Evolutionary conservation across 148 eudicot genomes (phyloP).

Genomic region (Rhododendron williamsianum): DNA sequence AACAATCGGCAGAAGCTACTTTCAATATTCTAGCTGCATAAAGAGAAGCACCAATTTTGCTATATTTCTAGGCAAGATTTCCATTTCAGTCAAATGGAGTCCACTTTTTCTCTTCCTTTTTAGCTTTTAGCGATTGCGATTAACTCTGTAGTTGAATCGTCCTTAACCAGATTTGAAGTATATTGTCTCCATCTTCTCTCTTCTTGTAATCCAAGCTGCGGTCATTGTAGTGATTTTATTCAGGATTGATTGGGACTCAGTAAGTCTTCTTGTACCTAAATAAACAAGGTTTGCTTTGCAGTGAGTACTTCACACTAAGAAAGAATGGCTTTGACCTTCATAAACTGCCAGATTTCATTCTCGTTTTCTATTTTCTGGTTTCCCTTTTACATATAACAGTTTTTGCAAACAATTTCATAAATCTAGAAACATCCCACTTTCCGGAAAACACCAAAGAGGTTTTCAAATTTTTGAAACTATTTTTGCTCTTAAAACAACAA

Average conservation of each 20-base stretch:
- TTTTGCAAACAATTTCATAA: background rate
- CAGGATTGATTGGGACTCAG: conserved; percentile 17
- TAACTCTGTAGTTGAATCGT: background rate
- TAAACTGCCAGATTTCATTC: background rate
- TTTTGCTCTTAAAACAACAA: background rate
- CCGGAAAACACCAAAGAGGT: background rate
- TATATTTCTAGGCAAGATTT: background rate
- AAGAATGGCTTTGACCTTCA: background rate
- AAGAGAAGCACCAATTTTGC: background rate
- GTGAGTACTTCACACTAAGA: background rate
- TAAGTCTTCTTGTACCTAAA: conserved; percentile 4
- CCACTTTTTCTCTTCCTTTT: background rate
- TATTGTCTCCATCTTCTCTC: conserved; percentile 9
- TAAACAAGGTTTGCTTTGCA: background rate
- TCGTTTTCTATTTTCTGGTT: background rate
- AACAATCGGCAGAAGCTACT: background rate
- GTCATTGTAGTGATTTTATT: conserved; percentile 14
- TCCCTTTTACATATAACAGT: background rate
- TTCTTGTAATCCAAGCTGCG: conserved; percentile 18
- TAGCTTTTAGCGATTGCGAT: background rate
- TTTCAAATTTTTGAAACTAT: background rate
- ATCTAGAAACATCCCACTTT: background rate
- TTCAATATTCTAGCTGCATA: background rate
- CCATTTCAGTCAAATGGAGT: background rate
- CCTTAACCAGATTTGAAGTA: conserved; percentile 16